Evolutionary conservation across 2,329 filamentous ascomycete genomes (phyloP).

Genomic region (Proliferodiscus dingleyae): DNA sequence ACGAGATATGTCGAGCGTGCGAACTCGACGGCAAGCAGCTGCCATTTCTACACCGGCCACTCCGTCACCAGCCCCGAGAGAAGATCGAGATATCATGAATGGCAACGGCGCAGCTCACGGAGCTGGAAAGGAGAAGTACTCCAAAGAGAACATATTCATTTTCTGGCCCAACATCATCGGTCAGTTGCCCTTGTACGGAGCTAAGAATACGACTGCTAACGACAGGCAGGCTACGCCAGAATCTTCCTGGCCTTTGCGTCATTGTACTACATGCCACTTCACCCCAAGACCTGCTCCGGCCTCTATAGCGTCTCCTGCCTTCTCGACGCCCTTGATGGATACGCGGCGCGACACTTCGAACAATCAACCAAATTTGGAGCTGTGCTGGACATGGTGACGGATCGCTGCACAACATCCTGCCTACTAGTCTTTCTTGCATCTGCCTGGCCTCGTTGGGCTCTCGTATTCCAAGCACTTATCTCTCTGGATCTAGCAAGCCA

Average conservation of each 20-base stretch:
- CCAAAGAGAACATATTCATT: slow-evolving; percentile 71
- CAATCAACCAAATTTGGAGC: slow-evolving; percentile 95
- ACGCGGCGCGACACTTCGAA: slow-evolving; percentile 80
- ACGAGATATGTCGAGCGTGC: slow-evolving; percentile 28
- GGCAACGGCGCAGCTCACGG: slow-evolving; percentile 41
- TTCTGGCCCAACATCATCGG: slow-evolving; percentile 81
- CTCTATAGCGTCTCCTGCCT: slow-evolving; percentile 93
- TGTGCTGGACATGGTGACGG: slow-evolving; percentile 98
- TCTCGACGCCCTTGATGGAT: slow-evolving; percentile 90
- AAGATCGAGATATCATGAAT: slow-evolving; percentile 34
- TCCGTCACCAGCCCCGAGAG: slow-evolving; percentile 22
- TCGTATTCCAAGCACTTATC: slow-evolving; percentile 91
- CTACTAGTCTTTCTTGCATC: slow-evolving; percentile 91
- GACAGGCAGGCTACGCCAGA: slow-evolving; percentile 63
- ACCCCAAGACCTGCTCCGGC: slow-evolving; percentile 89
- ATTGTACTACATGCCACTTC: slow-evolving; percentile 97
- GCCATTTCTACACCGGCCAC: slow-evolving; percentile 26
- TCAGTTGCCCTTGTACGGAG: slow-evolving; percentile 36
- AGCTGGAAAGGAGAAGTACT: slow-evolving; percentile 34
- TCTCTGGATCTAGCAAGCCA: slow-evolving; percentile 90
- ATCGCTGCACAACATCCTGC: slow-evolving; percentile 94
- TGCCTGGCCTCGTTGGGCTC: slow-evolving; percentile 89
- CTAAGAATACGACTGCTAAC: slow-evolving; percentile 12
- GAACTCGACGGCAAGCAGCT: slow-evolving; percentile 30
- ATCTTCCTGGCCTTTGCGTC: slow-evolving; percentile 82